Evolutionary conservation across 768 basidiomycete genomes (phyloP), one percentile per base, ranked within the genome.

Genomic region (Coprinopsis cinerea): DNA sequence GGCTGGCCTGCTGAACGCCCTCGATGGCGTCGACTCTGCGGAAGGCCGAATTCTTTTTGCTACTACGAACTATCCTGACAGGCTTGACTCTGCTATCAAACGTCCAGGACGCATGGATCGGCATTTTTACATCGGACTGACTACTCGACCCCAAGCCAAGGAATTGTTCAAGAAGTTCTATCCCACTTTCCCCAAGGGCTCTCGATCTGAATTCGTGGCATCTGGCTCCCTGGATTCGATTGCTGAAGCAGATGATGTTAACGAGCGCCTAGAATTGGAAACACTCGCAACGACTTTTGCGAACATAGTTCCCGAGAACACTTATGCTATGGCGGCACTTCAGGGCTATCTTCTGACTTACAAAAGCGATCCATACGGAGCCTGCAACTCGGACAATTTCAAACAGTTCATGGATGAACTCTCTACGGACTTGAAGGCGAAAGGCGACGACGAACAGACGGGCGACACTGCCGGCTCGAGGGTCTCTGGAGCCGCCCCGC

Each of bases 41-140:
- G 40, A 50, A 14, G 55, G 48, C 23, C 78, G 83, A 0, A 71
- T 87, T 15, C 67, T 84, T 5, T 84, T 85, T 48, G 83, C 83
- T n/a, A 86, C 85, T 10, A 84, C 85, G 2, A 85, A 87, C 66
- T 73, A 75, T 53, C 81, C 78, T 59, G 58, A 60, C 4, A 64
- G 70, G 1, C 78, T 87, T 24, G 84, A 86, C 53, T 66, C 81
- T 1, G 85, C 84, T 0, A 67, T 87, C 20, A 74, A 74, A 53
- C 77, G 85, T 7, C 79, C 85, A 0, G 84, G 85, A 7, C 75
- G 85, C 4, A 78, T 87, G 75, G 83, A 86, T 57, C 53, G 83
- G 9, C 81, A 84, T 54, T 64, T 87, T 49, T 78, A 83, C 60
- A 85, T 85, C 61, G 73, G 73, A 52, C 70, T 77, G 15, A 81